Conservation (phyloP, 169 alveolate genomes). For the Plasmodium gonderi region DNA sequence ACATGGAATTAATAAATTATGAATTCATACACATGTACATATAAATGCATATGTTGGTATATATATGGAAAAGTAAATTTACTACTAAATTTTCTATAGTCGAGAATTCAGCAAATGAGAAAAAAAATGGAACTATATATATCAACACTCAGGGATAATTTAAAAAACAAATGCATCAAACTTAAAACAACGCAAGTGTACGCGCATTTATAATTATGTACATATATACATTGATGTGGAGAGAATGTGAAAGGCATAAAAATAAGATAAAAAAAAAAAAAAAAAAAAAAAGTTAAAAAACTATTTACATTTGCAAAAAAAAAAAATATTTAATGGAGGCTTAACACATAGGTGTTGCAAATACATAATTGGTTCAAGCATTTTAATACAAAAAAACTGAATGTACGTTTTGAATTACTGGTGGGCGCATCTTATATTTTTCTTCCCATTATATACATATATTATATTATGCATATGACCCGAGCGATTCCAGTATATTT, state of each 20-base stretch:
- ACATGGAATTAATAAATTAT: not conserved
- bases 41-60: not conserved
- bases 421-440: not conserved
- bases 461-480: not conserved
- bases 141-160: too few relatives aligned
- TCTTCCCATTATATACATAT: not conserved
- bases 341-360: not conserved
- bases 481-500: not conserved
- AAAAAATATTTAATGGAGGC: not conserved
- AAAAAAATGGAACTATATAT: too few relatives aligned
- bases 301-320: not conserved
- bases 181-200: not conserved
- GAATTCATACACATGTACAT: not conserved
- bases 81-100: not conserved
- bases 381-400: not conserved
- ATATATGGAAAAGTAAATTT: not conserved
- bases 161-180: not conserved
- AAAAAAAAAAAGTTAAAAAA: not conserved
- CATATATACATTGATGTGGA: not conserved
- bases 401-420: not conserved
- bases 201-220: not conserved
- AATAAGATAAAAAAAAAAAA: not conserved
- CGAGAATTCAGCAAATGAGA: too few relatives aligned
- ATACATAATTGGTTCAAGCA: not conserved
- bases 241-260: not conserved